Percentiles rank a stretch among this genome's conserved stretches.
These are phyloP conservation scores for Catunica adiposa DNA, from an alignment of 2,329 filamentous ascomycete genomes.

Conservation along the genomic window DNA sequence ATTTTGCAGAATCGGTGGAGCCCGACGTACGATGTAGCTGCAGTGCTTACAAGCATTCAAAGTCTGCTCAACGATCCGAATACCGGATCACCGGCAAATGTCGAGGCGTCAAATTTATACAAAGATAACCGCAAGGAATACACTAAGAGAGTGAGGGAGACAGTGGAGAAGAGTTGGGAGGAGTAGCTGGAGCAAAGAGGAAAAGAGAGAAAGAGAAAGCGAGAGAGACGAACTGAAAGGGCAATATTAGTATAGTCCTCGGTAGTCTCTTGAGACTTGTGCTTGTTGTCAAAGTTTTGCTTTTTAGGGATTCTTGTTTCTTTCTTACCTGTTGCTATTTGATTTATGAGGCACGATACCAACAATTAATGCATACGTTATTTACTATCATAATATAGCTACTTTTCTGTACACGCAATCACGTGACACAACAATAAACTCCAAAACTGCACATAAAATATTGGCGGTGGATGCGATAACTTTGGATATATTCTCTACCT, in stretches of 20 bases:
- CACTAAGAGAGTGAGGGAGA: slow-evolving; percentile 84
- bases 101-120: slow-evolving; percentile 94
- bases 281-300: not conserved
- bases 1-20: slow-evolving; percentile 98
- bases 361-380: not conserved
- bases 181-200: slow-evolving; percentile 35
- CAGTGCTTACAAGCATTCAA: slow-evolving; percentile 92
- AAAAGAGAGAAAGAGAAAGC: too few relatives aligned
- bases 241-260: too few relatives aligned
- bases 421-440: too few relatives aligned
- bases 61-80: slow-evolving; percentile 96
- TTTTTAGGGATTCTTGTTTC: not conserved
- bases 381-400: not conserved
- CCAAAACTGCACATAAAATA: too few relatives aligned
- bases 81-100: slow-evolving; percentile 93
- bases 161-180: slow-evolving; percentile 99
- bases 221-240: too few relatives aligned
- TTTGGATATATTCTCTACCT: too few relatives aligned
- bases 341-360: not conserved
- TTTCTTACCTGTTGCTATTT: not conserved
- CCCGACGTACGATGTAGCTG: slow-evolving; percentile 94
- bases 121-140: slow-evolving; percentile 97
- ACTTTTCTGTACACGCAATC: not conserved
- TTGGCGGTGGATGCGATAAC: too few relatives aligned
- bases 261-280: not conserved